These are phyloP conservation scores for Solanum chiquidenum DNA, from an alignment of 257 asterid species.

Conservation along the genomic window DNA sequence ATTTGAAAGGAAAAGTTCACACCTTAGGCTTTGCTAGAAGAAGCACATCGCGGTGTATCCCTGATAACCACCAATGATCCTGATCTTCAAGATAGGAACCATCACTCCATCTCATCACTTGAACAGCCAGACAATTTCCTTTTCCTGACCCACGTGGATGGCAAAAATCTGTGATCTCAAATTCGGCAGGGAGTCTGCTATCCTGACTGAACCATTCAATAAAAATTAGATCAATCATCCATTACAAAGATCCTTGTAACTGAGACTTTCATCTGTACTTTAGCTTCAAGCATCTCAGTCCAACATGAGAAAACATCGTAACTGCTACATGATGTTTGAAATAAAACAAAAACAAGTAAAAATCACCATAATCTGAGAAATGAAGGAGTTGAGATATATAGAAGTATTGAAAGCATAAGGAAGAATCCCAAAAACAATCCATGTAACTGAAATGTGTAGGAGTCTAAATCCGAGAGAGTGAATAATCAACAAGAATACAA, in stretches of 20 bases:
- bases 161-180: constrained; percentile 87
- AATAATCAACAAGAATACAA: background rate
- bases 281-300: background rate
- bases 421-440: background rate
- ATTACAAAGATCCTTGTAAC: background rate
- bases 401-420: background rate
- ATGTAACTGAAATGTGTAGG: background rate
- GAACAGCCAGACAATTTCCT: constrained; percentile 79
- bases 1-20: constrained; percentile 5
- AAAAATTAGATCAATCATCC: constrained; percentile 1
- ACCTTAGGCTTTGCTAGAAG: constrained; percentile 92
- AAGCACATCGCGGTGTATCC: constrained; percentile 94
- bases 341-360: background rate
- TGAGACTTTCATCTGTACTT: background rate
- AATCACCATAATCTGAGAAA: background rate
- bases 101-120: constrained; percentile 95
- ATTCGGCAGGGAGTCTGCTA: constrained; percentile 95
- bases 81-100: constrained; percentile 99
- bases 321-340: background rate
- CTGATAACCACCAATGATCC: constrained; percentile 99
- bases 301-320: background rate
- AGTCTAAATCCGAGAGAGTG: background rate
- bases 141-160: constrained; percentile 66
- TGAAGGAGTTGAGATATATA: background rate
- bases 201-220: constrained; percentile 61